Evolutionary conservation across 768 basidiomycete species (phyloP).

Genomic region (Lactifluus subvellereus): DNA sequence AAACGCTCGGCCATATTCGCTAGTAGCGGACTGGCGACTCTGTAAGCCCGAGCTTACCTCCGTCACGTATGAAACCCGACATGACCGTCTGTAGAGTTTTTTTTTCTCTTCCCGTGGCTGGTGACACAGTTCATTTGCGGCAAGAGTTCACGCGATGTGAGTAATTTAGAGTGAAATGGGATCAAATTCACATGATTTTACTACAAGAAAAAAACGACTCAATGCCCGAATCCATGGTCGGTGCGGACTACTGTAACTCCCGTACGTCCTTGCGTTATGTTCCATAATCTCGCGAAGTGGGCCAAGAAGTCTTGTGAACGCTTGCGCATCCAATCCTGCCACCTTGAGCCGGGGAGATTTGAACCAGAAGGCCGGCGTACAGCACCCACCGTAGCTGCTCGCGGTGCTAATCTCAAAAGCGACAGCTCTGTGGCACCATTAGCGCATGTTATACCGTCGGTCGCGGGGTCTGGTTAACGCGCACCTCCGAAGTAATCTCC

Average conservation of each 20-base stretch:
- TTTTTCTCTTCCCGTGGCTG: no score
- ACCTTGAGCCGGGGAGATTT: constrained; percentile 67
- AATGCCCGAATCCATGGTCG: constrained; percentile 15
- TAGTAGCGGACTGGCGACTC: constrained; percentile 50
- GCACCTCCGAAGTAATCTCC: constrained; percentile 98
- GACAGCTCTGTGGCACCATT: constrained; percentile 65
- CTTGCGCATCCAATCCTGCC: constrained; percentile 86
- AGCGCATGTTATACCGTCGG: constrained; percentile 3
- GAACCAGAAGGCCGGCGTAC: constrained; percentile 43
- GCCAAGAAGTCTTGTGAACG: constrained; percentile 91
- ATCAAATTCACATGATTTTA: no score
- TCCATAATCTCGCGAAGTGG: constrained; percentile 92
- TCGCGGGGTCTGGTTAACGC: constrained; percentile 24
- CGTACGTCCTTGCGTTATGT: constrained; percentile 71
- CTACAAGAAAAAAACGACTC: not conserved
- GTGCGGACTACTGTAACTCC: constrained; percentile 23
- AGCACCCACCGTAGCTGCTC: constrained; percentile 93
- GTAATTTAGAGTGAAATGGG: no score
- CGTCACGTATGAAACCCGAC: not conserved
- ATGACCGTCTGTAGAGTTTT: no score
- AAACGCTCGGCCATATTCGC: constrained; percentile 71
- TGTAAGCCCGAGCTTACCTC: constrained; percentile 36
- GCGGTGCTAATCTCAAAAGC: constrained; percentile 78
- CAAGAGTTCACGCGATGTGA: no score
- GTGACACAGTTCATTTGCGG: no score